Percentiles rank a stretch among this genome's conserved stretches.
phyloP scores from a whole-genome alignment of 2,329 filamentous ascomycete genomes.

The Didymella arachidicola region DNA sequence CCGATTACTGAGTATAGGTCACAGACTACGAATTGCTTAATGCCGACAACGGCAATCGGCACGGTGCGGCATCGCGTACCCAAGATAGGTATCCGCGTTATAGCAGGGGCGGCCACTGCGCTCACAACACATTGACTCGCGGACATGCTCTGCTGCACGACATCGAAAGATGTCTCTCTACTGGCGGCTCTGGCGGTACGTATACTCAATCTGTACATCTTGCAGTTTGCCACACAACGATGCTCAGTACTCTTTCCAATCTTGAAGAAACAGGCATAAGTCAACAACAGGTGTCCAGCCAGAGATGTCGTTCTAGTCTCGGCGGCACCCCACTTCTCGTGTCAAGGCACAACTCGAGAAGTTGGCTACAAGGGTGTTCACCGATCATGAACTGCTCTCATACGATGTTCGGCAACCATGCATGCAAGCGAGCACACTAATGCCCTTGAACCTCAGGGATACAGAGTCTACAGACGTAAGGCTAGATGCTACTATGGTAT shows the following conservation, averaged over 20 bases:
- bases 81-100: background rate
- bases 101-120: conserved; percentile 1
- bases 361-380: conserved; percentile 14
- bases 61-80: conserved; percentile 5
- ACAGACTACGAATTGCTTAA: background rate
- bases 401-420: conserved; percentile 18
- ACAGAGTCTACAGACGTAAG: conserved; percentile 10
- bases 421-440: conserved; percentile 17
- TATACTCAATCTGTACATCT: conserved; percentile 1
- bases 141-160: background rate
- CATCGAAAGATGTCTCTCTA: background rate
- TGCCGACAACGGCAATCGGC: conserved; percentile 6
- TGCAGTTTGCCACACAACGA: conserved; percentile 3
- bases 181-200: background rate
- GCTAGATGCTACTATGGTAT: conserved; percentile 8
- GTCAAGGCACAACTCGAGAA: conserved; percentile 2
- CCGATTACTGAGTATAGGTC: background rate
- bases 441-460: conserved; percentile 7
- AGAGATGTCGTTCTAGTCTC: conserved; percentile 10
- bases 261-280: conserved; percentile 4
- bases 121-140: conserved; percentile 3
- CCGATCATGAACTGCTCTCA: conserved; percentile 22
- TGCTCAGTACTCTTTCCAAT: conserved; percentile 2
- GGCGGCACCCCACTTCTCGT: conserved; percentile 6
- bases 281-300: conserved; percentile 10